Conservation (phyloP, 1,284 basidiomycete genomes). For the Trichosporon inkin region DNA sequence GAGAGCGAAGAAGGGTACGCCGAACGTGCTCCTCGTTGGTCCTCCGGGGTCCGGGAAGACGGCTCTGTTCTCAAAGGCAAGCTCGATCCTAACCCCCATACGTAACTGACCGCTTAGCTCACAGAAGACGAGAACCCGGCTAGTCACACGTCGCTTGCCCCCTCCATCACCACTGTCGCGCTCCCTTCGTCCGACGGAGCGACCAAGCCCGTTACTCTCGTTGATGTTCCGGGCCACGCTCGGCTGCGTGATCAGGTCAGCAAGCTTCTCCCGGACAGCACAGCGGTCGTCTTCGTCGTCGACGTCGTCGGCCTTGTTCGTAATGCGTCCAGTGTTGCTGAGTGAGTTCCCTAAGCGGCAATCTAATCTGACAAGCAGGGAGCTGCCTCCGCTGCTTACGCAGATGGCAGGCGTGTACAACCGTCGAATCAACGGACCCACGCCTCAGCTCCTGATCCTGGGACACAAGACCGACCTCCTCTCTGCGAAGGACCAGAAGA, state of each 20-base stretch:
- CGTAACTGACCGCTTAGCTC: slow-evolving; percentile 29
- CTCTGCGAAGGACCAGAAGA: neutral
- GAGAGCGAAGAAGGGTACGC: slow-evolving; percentile 27
- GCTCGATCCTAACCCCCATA: neutral
- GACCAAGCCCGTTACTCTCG: slow-evolving; percentile 30
- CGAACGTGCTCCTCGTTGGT: slow-evolving; percentile 40
- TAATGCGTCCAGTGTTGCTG: slow-evolving; percentile 42
- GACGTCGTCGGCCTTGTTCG: slow-evolving; percentile 40
- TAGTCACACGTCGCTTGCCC: slow-evolving; percentile 43
- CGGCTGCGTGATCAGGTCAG: slow-evolving; percentile 42
- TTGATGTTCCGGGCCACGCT: slow-evolving; percentile 50
- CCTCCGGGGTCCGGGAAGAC: slow-evolving; percentile 47
- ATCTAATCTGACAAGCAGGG: slow-evolving; percentile 25
- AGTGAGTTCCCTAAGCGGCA: slow-evolving; percentile 35
- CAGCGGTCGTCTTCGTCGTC: slow-evolving; percentile 47
- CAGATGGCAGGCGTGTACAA: slow-evolving; percentile 29
- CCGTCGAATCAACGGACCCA: slow-evolving; percentile 22
- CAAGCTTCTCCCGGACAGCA: slow-evolving; percentile 30
- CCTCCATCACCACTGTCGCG: slow-evolving; percentile 33
- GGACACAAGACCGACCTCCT: slow-evolving; percentile 48
- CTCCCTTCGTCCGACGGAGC: slow-evolving; percentile 25
- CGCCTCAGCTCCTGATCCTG: slow-evolving; percentile 41
- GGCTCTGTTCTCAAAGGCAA: slow-evolving; percentile 43
- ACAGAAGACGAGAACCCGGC: slow-evolving; percentile 33
- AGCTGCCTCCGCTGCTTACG: slow-evolving; percentile 43